Base-by-base conservation (phyloP, 2,329 filamentous ascomycete species). In the Aspergillus sp. region DNA sequence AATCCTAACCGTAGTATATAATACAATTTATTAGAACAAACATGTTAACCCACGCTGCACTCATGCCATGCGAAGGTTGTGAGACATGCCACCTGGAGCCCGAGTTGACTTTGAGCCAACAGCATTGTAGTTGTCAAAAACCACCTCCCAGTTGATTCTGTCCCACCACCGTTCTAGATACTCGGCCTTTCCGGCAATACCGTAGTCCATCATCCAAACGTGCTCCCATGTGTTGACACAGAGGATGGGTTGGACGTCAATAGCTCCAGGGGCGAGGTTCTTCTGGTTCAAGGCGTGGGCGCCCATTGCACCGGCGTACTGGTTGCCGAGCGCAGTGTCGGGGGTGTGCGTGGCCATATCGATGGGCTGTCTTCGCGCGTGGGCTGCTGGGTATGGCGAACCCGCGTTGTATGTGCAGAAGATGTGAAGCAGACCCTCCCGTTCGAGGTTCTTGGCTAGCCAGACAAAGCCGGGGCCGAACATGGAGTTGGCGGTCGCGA, bases 181-280 rank as follows among this genome's bases (percentile, higher is more conserved):
- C 52, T 80, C 77, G 53, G 81, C 80, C 85, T 97, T 99, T 50
- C 91, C 91, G 45, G 80, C 82, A 56, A 87, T 74, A 5, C 88
- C 88, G 75, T 90, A 97, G 74, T 98, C 92, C 55, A 85, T 84
- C 73, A 98, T 78, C 86, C 90, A 99, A 8, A 89, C 88, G 77
- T 98, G 95, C 80, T 98, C 89, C 95, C 95, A 99, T 5, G 92
- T 96, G 78, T 92, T 98, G 59, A 98, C 84, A 73, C 93, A 97
- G 67, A 99, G 79, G 60, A 98, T 81, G 12, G 93, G 93, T 56
- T 86, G 81, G 35, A 93, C 75, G 49, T 89, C 72, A n/a, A 72
- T 59, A 12, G 74, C 77, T 5, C 76, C 75, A 33, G 73, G 75
- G 4, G 76, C 76, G 49, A 76, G 62, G 55, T 59, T 69, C 66